Percentiles rank a stretch among this genome's conserved stretches.
These are phyloP conservation scores for Citrus unshiu DNA, from an alignment of 345 rosid genomes.

Conservation along the genomic window DNA sequence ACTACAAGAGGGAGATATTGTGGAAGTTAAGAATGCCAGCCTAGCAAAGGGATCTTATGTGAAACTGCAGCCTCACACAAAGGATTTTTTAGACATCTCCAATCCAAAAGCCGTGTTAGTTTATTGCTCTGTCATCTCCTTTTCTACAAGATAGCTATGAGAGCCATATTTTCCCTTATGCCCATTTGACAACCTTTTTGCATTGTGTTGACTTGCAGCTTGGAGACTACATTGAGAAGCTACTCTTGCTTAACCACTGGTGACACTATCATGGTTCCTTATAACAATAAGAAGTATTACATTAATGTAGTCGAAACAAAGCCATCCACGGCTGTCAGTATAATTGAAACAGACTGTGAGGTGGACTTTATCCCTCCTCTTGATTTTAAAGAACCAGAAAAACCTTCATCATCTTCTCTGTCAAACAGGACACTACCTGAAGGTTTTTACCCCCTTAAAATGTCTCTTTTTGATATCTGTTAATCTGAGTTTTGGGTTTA, in stretches of 20 bases:
- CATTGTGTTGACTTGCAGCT: slow-evolving; percentile 33
- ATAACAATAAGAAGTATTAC: slow-evolving; percentile 57
- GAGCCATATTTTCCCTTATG: neutral
- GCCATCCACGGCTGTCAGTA: slow-evolving; percentile 59
- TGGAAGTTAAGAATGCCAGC: slow-evolving; percentile 41
- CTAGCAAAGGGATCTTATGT: slow-evolving; percentile 58
- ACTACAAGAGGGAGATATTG: slow-evolving; percentile 57
- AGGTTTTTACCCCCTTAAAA: slow-evolving; percentile 28
- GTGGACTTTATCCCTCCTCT: slow-evolving; percentile 74
- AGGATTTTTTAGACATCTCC: slow-evolving; percentile 56
- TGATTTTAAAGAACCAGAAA: slow-evolving; percentile 58
- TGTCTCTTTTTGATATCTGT: neutral
- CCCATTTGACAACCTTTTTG: slow-evolving; percentile 2
- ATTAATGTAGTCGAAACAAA: slow-evolving; percentile 64
- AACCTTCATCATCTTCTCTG: slow-evolving; percentile 23
- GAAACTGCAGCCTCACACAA: slow-evolving; percentile 65
- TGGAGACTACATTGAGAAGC: slow-evolving; percentile 66
- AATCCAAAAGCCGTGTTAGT: slow-evolving; percentile 77
- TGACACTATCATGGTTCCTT: slow-evolving; percentile 61
- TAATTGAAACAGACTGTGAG: slow-evolving; percentile 70
- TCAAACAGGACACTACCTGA: slow-evolving; percentile 31
- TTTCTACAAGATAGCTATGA: neutral
- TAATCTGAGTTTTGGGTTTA: neutral
- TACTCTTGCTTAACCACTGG: slow-evolving; percentile 72
- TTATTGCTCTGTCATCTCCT: neutral